Evolutionary conservation across 768 basidiomycete genomes (phyloP), one percentile per base, ranked within the genome.

Genomic region (Agaricus sinodeliciosus): DNA sequence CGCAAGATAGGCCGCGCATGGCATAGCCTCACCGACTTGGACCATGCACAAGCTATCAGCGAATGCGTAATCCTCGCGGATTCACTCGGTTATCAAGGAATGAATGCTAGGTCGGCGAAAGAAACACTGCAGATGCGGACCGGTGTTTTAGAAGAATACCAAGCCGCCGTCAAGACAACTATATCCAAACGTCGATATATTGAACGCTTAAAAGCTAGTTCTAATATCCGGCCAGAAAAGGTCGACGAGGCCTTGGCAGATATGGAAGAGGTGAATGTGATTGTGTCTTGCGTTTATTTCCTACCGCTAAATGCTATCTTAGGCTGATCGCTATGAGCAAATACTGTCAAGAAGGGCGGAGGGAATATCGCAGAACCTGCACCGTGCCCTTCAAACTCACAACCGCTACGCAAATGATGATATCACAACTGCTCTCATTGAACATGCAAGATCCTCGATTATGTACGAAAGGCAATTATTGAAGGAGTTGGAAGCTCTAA

Each of bases 41-140:
- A 92, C 59, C 87, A 90, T 57, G 89, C 92, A 3, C 91, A 96
- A 68, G 84, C 91, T 28, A 89, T 93, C 56, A 93, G 88, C 60
- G 95, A 97, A 76, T 92, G 90, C 60, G 91, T 98, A 26, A 86
- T 97, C 40, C 70, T 99, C 25, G 94, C 94, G n/a, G 96, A 99
- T 68, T 87, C 92, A 0, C 72, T 98, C 48, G 93, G 93, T 1
- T 99, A 99, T 68, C 94, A 98, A 67, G 90, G 94, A 16, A 77
- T 94, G 71, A 98, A 99, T 62, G 93, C 96, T n/a, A 80, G 88
- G 42, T 91, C 94, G 16, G 96, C 96, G 1, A 97, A 96, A 66
- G 93, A 95, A 67, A 94, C 96, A 0, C 70, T 98, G 8, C 79
- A 84, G 49, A 91, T 94, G 74, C 85, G 96, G 9, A 90, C 92